phyloP scores from a whole-genome alignment of 2,329 filamentous ascomycete genomes.

The Daldinia sp. region DNA sequence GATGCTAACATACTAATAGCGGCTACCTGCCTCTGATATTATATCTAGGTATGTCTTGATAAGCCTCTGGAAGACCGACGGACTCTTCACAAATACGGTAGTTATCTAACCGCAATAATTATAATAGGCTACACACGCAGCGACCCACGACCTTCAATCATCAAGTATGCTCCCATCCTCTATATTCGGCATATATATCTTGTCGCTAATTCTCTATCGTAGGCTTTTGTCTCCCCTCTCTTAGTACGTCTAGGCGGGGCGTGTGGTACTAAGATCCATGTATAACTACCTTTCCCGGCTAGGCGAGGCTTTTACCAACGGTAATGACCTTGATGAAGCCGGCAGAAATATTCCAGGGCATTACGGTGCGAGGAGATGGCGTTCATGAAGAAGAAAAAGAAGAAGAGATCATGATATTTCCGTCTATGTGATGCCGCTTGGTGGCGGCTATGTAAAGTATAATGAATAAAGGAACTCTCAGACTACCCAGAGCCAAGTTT shows the following conservation, averaged over 20 bases:
- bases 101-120: slow-evolving; percentile 31
- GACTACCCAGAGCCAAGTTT: slow-evolving; percentile 25
- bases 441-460: slow-evolving; percentile 44
- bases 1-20: slow-evolving; percentile 64
- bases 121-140: slow-evolving; percentile 88
- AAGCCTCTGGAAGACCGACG: slow-evolving; percentile 12
- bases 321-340: slow-evolving; percentile 20
- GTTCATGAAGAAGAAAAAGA: slow-evolving; percentile 19
- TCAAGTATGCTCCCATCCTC: slow-evolving; percentile 59
- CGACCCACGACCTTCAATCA: slow-evolving; percentile 83
- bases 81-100: slow-evolving; percentile 5
- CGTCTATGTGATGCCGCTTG: slow-evolving; percentile 16
- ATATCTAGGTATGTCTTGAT: slow-evolving; percentile 80
- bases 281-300: slow-evolving; percentile 3
- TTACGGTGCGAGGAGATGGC: slow-evolving; percentile 26
- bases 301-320: neutral
- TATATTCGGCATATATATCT: neutral
- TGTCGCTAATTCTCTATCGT: slow-evolving; percentile 43
- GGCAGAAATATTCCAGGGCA: slow-evolving; percentile 17
- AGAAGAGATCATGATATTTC: slow-evolving; percentile 12
- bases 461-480: slow-evolving; percentile 44
- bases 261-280: neutral
- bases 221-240: slow-evolving; percentile 75
- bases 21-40: slow-evolving; percentile 97
- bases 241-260: slow-evolving; percentile 53